Evolutionary conservation across 2,329 filamentous ascomycete species (phyloP), one percentile per base, ranked within the genome.

Genomic region (Colletotrichum caudatum): DNA sequence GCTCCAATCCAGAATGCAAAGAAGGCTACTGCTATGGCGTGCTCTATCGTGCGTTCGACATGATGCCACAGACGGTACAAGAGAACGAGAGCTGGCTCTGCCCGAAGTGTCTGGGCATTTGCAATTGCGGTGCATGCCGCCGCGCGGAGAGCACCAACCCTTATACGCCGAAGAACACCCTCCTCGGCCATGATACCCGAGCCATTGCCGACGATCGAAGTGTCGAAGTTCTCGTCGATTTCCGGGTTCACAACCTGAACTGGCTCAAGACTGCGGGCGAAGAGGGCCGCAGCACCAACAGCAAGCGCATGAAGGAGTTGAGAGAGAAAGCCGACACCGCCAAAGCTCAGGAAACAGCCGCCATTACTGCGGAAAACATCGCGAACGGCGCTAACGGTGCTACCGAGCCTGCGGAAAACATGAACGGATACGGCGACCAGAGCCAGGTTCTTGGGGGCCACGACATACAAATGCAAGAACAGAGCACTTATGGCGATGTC

Each of bases 21-120:
- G 86, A 93, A 66, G 90, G 89, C 0, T 99, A 97, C 79, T 98
- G 96, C 80, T 99, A 97, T 78, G 95, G 95, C n/a, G 92, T 92
- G 20, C 86, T 99, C 1, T 98, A 94, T 82, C 88, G 96, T 66
- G 95, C 94, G 0, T 97, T 97, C 77, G 95, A 98, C 79, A 89
- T 94, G 79, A 92, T 94, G 88, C 96, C 96, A 0, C 90, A 95
- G 76, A 86, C 90, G 26, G 89, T 95, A 0, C 92, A 98, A 87
- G 91, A 97, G 78, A 87, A 93, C 74, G 89, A 91, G 74, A 85
- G 91, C 59, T 99, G 96, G 95, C 89, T 92, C 77, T 99, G 96
- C 75, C 96, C 96, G 0, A 94, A 92, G 77, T 99, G 96, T 79
- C 85, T 89, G 29, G 90, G 91, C 23, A 93, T 95, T 48, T 99